Evolutionary conservation across 352 stramenopile species (phyloP), one percentile per base, ranked within the genome.

Genomic region (Phytophthora ohioensis): DNA sequence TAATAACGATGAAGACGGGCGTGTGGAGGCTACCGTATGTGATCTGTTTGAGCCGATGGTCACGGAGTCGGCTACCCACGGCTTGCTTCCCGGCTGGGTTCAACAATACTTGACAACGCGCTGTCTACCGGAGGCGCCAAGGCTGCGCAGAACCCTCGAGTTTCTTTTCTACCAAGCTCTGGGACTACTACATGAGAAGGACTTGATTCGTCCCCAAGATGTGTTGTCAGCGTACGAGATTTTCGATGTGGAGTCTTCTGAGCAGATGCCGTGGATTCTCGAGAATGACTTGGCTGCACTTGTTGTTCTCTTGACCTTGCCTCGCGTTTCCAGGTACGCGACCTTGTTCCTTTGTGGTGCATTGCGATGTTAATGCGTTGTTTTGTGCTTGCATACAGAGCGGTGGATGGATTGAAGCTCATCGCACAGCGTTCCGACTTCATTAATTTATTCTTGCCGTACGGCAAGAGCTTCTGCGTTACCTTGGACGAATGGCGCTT

Each of bases 401-500:
- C 73, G 46, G 69, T 75, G 64, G 82, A 94, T 32, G 88, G 82
- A 8, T 71, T 95, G 34, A 76, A 67, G n/a, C 68, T 94, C 46
- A 83, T 95, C n/a, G 70, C 78, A 3, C 68, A 80, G 34, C 73
- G 76, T 8, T 47, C 73, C 1, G 69, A 82, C 36, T 90, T 91
- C 48, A 62, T 84, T 46, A 78, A 82, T 47, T 79, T 94, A 30
- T 90, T 94, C 51, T 69, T 96, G 34, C 84, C 87, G 41, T 96
- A 93, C 47, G 82, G 81, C 17, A 90, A 86, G 64, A 83, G 60
- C 68, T 92, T 85, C 70, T 94, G 85, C 67, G 65, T 62, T 7
- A 90, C 81, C 2, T 69, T 96, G 47, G 80, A 88, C 10, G 87
- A 96, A 60, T 96, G 88, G 88, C 78, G 80, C 30, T 89, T 84